Percentiles rank a stretch among this genome's conserved stretches.
Conservation (phyloP, 805 yeast species). For the Kodamaea laetipori region DNA sequence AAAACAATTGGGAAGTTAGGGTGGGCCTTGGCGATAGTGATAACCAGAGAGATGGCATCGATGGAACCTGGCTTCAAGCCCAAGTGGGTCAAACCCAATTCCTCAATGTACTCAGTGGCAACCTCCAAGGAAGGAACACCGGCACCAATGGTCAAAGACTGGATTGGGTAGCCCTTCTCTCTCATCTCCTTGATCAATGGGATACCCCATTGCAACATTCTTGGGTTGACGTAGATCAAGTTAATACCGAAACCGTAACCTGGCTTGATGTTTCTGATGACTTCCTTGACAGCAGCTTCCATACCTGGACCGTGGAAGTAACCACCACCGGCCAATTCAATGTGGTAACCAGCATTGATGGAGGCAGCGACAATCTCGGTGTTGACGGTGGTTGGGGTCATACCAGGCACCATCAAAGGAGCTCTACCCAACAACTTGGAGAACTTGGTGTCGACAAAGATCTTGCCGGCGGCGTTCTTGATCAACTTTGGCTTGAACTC, state of each 20-base stretch:
- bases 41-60: slow-evolving; percentile 84
- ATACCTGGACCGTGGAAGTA: slow-evolving; percentile 75
- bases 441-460: slow-evolving; percentile 91
- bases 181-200: slow-evolving; percentile 90
- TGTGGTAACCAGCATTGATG: slow-evolving; percentile 93
- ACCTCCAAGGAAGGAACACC: slow-evolving; percentile 99
- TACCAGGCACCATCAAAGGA: slow-evolving; percentile 97
- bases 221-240: slow-evolving; percentile 93
- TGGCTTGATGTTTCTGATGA: slow-evolving; percentile 66
- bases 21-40: slow-evolving; percentile 91
- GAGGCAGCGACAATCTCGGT: slow-evolving; percentile 94
- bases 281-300: slow-evolving; percentile 73
- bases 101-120: slow-evolving; percentile 92
- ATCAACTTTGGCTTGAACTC: slow-evolving; percentile 86
- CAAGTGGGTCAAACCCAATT: slow-evolving; percentile 87
- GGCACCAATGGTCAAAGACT: slow-evolving; percentile 96
- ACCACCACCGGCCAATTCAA: slow-evolving; percentile 99
- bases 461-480: slow-evolving; percentile 69
- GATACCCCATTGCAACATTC: slow-evolving; percentile 98
- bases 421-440: slow-evolving; percentile 90
- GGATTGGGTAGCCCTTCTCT: slow-evolving; percentile 91
- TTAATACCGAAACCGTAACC: slow-evolving; percentile 92
- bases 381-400: slow-evolving; percentile 97
- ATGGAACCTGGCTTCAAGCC: slow-evolving; percentile 98
- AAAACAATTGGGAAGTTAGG: slow-evolving; percentile 95